These are phyloP conservation scores for Penicillium diatomitis DNA, from an alignment of 495 filamentous ascomycete genomes.

Conservation along the genomic window DNA sequence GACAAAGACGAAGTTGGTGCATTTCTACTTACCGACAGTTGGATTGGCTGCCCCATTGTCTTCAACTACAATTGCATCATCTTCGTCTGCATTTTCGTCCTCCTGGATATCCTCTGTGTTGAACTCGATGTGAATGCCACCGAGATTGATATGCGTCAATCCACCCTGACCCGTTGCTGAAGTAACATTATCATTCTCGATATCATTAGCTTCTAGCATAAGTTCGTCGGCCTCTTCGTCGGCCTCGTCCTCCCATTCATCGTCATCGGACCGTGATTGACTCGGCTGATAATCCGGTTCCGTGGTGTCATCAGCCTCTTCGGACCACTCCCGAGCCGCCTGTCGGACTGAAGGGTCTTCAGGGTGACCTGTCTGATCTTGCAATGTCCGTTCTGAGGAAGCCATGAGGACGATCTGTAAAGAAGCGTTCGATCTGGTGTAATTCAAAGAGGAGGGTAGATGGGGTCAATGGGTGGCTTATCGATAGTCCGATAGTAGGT, in stretches of 20 bases:
- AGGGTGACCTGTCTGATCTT: conserved; percentile 2
- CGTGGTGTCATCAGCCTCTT: conserved; percentile 25
- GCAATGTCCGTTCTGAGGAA: conserved; percentile 3
- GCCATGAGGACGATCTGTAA: conserved; percentile 5
- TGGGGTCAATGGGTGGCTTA: conserved; percentile 18
- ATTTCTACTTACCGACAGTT: conserved; percentile 2
- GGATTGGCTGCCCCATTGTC: conserved; percentile 9
- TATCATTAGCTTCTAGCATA: conserved; percentile 19
- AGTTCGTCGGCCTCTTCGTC: conserved; percentile 44
- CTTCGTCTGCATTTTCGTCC: conserved; percentile 25
- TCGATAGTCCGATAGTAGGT: conserved; percentile 12
- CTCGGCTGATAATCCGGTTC: conserved; percentile 18
- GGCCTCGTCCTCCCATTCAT: conserved; percentile 14
- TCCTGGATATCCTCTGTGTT: conserved; percentile 33
- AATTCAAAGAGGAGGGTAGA: background rate
- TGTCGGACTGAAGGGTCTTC: conserved; percentile 18
- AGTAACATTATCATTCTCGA: conserved; percentile 18
- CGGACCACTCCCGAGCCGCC: conserved; percentile 34
- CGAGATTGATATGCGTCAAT: conserved; percentile 24
- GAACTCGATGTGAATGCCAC: conserved; percentile 42
- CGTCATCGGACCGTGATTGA: conserved; percentile 4
- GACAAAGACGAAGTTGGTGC: too few species aligned
- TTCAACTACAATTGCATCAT: conserved; percentile 26
- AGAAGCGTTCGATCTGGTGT: background rate
- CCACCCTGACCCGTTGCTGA: conserved; percentile 1